Base-by-base conservation (phyloP, 805 yeast species). In the Yarrowia sp. region DNA sequence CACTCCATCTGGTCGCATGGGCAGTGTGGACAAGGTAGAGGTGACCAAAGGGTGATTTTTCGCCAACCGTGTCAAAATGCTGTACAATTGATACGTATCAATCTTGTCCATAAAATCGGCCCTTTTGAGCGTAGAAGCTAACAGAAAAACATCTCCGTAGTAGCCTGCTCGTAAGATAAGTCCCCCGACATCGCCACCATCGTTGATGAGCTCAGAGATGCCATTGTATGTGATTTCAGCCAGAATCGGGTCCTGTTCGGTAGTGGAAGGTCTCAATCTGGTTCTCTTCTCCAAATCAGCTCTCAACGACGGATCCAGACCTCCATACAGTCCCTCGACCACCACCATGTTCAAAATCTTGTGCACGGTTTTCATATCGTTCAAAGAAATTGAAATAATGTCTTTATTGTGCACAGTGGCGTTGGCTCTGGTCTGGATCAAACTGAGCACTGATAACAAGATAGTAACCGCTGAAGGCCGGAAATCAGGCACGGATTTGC, bases 321-420 rank as follows among this genome's bases (percentile, higher is more conserved):
- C 66, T 14, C 66, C 53, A 17, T 88, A 89, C 0, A 94, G 81
- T 0, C 96, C 93, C 70, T 87, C 88, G 1, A 89, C 76, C 0
- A 92, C 85, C 1, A 93, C 80, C 12, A 89, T 68, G 70, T 87
- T 89, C 19, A 89, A 76, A 52, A 94, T 74, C 24, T 82, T 84
- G 42, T 89, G 88, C 68, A 95, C 84, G 4, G 85, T 83, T 74
- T 87, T 89, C 83, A 94, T 87, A 75, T 95, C 98, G 72, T 91
- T 92, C 10, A 94, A 80, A 0, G 98, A 91, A 15, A 94, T 87
- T 9, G 89, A 68, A 17, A 80, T 72, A 46, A 78, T 65, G 30
- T 73, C 33, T 24, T 33, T 34, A 10, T 46, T 15, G 13, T 61
- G 66, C 2, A 46, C 66, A 1, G 66, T 46, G 13, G 53, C 66